Percentiles rank a stretch among this genome's conserved stretches.
phyloP scores from a whole-genome alignment of 179 eudicot species.

The Silene vulgaris region DNA sequence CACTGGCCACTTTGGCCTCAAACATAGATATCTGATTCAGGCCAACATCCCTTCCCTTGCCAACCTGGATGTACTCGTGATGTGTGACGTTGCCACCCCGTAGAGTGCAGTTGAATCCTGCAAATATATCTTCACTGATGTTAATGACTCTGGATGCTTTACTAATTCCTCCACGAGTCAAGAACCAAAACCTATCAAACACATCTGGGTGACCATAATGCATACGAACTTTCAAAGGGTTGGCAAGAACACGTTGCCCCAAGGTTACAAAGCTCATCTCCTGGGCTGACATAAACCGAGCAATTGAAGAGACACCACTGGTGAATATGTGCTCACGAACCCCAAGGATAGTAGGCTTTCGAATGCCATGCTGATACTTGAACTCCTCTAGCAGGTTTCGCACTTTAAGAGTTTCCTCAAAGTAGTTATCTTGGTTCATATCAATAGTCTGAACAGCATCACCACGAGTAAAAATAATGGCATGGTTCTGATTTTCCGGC shows the following conservation, averaged over 20 bases:
- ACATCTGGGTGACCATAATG: conserved; percentile 98
- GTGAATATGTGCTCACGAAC: conserved; percentile 92
- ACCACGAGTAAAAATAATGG: conserved; percentile 85
- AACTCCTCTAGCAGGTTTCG: conserved; percentile 81
- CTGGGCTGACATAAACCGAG: conserved; percentile 96
- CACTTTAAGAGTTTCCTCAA: conserved; percentile 87
- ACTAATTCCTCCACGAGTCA: conserved; percentile 87
- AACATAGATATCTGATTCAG: conserved; percentile 90
- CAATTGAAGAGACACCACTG: conserved; percentile 87
- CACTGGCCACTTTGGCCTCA: conserved; percentile 93
- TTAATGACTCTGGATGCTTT: conserved; percentile 88
- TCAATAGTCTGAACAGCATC: conserved; percentile 94
- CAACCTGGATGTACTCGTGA: conserved; percentile 92
- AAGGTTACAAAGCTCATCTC: conserved; percentile 89
- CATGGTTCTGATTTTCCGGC: conserved; percentile 96
- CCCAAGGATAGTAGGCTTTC: conserved; percentile 87
- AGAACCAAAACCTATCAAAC: conserved; percentile 85
- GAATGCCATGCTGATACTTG: conserved; percentile 54
- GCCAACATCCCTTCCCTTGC: conserved; percentile 96
- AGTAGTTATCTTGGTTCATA: conserved; percentile 92
- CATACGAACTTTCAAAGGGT: conserved; percentile 82
- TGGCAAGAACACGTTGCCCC: conserved; percentile 93
- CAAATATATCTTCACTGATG: conserved; percentile 93
- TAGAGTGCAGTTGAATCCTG: conserved; percentile 90
- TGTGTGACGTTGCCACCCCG: conserved; percentile 91